Evolutionary conservation across 1,139 yeast genomes (phyloP), one percentile per base, ranked within the genome.

Genomic region (Nakaseomyces glabratus): DNA sequence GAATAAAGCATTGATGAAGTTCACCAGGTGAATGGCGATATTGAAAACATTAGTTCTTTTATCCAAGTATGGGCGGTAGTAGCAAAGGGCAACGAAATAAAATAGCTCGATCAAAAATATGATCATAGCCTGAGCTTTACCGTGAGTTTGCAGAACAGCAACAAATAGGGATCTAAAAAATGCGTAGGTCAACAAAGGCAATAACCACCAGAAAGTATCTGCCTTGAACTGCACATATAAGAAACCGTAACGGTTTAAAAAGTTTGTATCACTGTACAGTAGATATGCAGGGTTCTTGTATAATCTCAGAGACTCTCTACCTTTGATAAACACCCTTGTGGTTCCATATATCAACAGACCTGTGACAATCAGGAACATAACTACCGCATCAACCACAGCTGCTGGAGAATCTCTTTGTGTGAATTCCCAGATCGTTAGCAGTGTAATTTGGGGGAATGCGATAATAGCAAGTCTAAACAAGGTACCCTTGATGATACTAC

Each of bases 251-350:
- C 82, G 74, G 65, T 85, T 85, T 50, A 93, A 69, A 44, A 84
- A 76, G 26, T 68, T 69, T 9, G 79, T 73, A 55, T 93, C 94
- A 33, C 97, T 95, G 55, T 73, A 90, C 42, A 90, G 67, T 44
- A 88, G 68, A 56, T 85, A 90, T 1, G 98, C 98, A 0, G 98
- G 95, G 51, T 88, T 90, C 55, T 82, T 80, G 65, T 78, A 85
- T 44, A 81, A 68, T 42, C 68, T 66, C 20, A 71, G 68, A 0
- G 96, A 86, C 45, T 71, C 70, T 42, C 77, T 66, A 17, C 96
- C 98, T 46, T 78, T 68, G 12, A 71, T 46, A 35, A 80, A 62
- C 12, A 88, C 93, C 52, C 82, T 73, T 24, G 66, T 55, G 1
- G 93, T 73, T 6, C 95, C 96, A 58, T 77, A 88, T 10, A 66